Evolutionary conservation across 495 filamentous ascomycete species (phyloP), one percentile per base, ranked within the genome.

Genomic region (Hyaloscypha variabilis): DNA sequence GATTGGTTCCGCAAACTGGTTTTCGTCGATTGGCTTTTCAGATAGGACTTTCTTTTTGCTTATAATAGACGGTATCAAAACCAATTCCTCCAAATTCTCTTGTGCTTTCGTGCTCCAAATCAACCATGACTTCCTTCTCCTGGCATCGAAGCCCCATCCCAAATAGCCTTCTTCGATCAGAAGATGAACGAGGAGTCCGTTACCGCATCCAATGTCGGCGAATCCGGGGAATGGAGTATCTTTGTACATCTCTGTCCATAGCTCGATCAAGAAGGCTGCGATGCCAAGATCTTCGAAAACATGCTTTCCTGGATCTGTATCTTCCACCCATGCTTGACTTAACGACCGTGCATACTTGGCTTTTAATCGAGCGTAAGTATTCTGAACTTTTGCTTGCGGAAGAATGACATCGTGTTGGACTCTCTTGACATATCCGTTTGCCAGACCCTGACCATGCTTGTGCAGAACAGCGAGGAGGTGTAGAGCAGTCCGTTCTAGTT

Each of bases 201-300:
- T 98, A 6, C 95, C 95, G 71, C 95, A 98, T 19, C 93, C 95
- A 54, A 99, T 89, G 72, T 98, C 96, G 11, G 97, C 91, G 71
- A 99, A 99, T 6, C 94, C 93, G 1, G 92, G 91, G 70, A 97
- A 97, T 1, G 21, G 24, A 6, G 71, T 68, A 21, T 63, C 68
- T 55, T 74, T 63, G 71, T 98, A 97, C 88, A 97, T 95, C 65
- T 89, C 84, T 58, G 81, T 76, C 95, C 96, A 99, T 11, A 97
- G 81, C 81, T 97, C 94, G 31, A 98, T 90, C 46, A 99, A 77
- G 71, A 98, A 98, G 11, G 95, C 92, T 1, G 96, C 89, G 64
- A 98, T 96, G n/a, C 87, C 79, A 23, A 99, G 77, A 73, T 98
- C 94, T 73, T 98, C 95, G 74, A 96, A 97, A 8, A 97, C 91